A percentile compares a stretch with the other conserved stretches of the same genome.
These are phyloP conservation scores for Sporisorium graminicola DNA, from an alignment of 1,284 basidiomycete genomes.

Conservation along the genomic window DNA sequence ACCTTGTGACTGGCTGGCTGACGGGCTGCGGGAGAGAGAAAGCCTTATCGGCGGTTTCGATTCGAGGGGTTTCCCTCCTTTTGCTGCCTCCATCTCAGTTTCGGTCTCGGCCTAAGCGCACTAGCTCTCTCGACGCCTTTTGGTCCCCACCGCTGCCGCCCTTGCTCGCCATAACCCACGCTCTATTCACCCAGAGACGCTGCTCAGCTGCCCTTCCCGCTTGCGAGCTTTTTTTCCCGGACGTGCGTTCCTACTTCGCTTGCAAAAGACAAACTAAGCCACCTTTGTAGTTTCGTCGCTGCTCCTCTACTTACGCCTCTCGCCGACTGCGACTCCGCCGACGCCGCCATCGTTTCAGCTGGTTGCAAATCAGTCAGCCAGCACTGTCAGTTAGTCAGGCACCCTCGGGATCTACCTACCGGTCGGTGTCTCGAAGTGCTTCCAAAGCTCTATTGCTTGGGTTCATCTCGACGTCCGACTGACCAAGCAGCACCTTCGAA, in stretches of 20 bases:
- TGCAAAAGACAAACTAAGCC: not conserved
- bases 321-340: no score
- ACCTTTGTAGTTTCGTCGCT: not conserved
- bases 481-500: not conserved
- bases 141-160: no score
- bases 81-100: not conserved
- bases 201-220: not conserved
- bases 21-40: no score
- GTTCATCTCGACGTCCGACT: not conserved
- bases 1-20: no score
- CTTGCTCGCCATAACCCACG: not conserved
- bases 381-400: not conserved
- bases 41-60: no score
- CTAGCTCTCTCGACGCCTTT: no score
- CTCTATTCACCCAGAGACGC: not conserved
- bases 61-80: not conserved
- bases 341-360: no score
- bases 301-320: no score
- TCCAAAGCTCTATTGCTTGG: constrained; percentile 9
- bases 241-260: constrained; percentile 8
- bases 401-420: not conserved
- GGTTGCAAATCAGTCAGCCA: no score
- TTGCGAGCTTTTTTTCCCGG: not conserved
- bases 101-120: not conserved
- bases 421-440: not conserved